These are phyloP conservation scores for Pseudogymnoascus sp. DNA, from an alignment of 2,329 filamentous ascomycete genomes.

Conservation along the genomic window DNA sequence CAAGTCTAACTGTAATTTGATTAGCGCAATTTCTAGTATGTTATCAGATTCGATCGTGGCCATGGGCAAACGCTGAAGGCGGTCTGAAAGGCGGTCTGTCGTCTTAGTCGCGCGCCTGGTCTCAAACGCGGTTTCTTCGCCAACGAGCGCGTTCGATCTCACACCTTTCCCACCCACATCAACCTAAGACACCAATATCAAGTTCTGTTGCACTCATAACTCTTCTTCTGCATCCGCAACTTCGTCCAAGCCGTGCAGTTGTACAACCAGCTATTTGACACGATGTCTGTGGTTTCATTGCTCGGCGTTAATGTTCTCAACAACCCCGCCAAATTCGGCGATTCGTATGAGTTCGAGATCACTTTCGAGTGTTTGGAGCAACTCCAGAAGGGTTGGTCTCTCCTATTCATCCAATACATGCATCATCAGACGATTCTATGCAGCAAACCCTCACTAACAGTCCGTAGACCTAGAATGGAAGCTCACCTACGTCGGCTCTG, in stretches of 20 bases:
- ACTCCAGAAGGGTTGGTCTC: slow-evolving; percentile 70
- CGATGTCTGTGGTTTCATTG: slow-evolving; percentile 92
- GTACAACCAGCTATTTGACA: slow-evolving; percentile 24
- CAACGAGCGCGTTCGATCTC: slow-evolving; percentile 9
- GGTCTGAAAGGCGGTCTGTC: background rate
- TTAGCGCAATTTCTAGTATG: background rate
- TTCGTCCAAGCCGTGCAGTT: background rate
- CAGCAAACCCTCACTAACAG: slow-evolving; percentile 12
- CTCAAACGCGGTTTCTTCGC: slow-evolving; percentile 9
- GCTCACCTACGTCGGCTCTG: slow-evolving; percentile 95
- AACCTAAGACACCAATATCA: slow-evolving; percentile 15
- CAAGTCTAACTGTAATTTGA: background rate
- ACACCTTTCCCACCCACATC: slow-evolving; percentile 9
- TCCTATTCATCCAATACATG: slow-evolving; percentile 1
- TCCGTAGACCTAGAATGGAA: slow-evolving; percentile 92
- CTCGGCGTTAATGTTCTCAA: slow-evolving; percentile 93
- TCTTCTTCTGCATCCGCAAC: slow-evolving; percentile 18
- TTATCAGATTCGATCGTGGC: slow-evolving; percentile 6
- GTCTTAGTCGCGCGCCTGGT: slow-evolving; percentile 5
- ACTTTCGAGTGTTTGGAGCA: slow-evolving; percentile 96
- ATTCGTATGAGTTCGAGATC: slow-evolving; percentile 95
- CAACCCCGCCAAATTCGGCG: slow-evolving; percentile 90
- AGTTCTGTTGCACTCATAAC: slow-evolving; percentile 15
- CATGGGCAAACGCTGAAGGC: slow-evolving; percentile 2
- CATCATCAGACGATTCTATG: slow-evolving; percentile 12